A percentile compares a stretch with the other conserved stretches of the same genome.
Conservation (phyloP, 768 basidiomycete genomes). For the Lyophyllum decastes region DNA sequence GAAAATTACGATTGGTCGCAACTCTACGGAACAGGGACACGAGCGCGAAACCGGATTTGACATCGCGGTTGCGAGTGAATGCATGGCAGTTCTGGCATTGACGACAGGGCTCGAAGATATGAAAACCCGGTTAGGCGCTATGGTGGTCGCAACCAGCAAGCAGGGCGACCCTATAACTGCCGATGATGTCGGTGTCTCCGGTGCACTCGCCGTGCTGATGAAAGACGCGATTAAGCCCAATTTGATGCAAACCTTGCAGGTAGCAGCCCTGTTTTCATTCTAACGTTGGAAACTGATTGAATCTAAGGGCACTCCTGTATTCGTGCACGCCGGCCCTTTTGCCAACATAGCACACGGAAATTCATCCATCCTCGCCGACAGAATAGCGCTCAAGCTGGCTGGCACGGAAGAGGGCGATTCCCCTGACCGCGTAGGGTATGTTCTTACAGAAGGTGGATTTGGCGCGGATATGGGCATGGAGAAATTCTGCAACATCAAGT, state of each 20-base stretch:
- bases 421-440: conserved; percentile 83
- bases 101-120: conserved; percentile 88
- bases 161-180: conserved; percentile 91
- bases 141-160: conserved; percentile 96
- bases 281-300: not conserved
- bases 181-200: conserved; percentile 94
- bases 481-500: conserved; percentile 99
- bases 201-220: conserved; percentile 94
- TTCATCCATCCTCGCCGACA: conserved; percentile 97
- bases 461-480: conserved; percentile 99
- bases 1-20: conserved; percentile 91
- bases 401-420: conserved; percentile 92
- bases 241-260: conserved; percentile 96
- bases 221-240: conserved; percentile 99
- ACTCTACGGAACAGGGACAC: conserved; percentile 85
- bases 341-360: conserved; percentile 99
- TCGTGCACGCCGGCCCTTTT: conserved; percentile 98
- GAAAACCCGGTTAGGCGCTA: conserved; percentile 88
- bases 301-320: conserved; percentile 88
- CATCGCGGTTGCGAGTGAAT: conserved; percentile 96
- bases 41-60: conserved; percentile 92
- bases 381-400: conserved; percentile 94
- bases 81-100: conserved; percentile 96
- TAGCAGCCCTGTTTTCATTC: conserved; percentile 18
- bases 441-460: conserved; percentile 97